Base-by-base conservation (phyloP, 2,329 filamentous ascomycete species). In the Hysterium pulicare region DNA sequence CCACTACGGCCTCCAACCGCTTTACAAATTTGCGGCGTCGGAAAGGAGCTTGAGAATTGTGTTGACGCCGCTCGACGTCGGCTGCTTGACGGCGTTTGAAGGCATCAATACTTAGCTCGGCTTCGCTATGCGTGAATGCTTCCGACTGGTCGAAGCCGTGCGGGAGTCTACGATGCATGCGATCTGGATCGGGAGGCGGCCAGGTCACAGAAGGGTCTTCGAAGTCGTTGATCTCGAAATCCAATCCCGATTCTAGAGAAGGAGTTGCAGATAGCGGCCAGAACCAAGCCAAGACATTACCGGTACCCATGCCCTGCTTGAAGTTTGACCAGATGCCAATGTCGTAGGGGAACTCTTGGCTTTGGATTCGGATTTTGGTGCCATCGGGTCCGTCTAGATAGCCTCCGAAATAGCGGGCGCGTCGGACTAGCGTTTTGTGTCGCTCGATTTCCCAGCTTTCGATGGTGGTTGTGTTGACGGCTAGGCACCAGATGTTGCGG, bases 271-370 rank as follows among this genome's bases (percentile, higher is more conserved):
- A 75, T 31, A 90, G 73, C 0, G 87, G 87, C 51, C 80, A 78
- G 43, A 88, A 68, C 87, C 87, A 93, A 5, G 75, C 60, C 0
- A 89, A 50, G 0, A 55, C 55, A 58, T 87, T 89, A 6, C 60
- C 51, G 0, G 79, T 83, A 3, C 86, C 86, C 84, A 93, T 90
- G 13, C 82, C 84, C 58, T 87, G 83, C 13, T 77, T 75, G 59
- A 91, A 74, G 62, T 94, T 94, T 26, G 70, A 62, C 69, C 81
- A 89, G 54, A 93, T 72, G 38, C 86, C 86, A 33, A 91, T 69
- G 57, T 94, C 87, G 66, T 90, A 93, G 0, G 87, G 88, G 54
- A 89, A 93, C 63, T 91, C 86, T 54, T 90, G 78, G 40, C 74
- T 77, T 44, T 77, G 72, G 33, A 86, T 75, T 9, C 72, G 67